Conservation (phyloP, 345 rosid genomes). For the Lenwebbia sp. region DNA sequence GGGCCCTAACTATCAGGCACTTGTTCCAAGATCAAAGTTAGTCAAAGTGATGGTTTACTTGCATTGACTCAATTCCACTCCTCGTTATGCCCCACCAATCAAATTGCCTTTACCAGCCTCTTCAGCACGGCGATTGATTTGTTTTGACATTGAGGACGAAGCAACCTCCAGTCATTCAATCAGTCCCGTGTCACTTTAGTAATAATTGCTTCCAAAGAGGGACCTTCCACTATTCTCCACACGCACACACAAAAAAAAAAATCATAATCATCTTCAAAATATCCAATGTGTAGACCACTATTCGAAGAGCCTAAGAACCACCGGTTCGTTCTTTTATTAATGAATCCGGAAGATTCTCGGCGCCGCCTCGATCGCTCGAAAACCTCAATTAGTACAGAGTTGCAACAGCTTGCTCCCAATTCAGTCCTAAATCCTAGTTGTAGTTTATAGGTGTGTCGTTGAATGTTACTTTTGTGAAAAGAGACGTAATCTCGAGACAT, state of each 20-base stretch:
- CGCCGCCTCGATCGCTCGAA: not conserved
- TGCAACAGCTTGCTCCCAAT: not conserved
- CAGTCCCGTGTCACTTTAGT: not conserved
- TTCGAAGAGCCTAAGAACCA: not conserved
- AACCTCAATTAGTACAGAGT: not conserved
- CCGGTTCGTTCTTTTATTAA: not conserved
- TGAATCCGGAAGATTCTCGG: not conserved
- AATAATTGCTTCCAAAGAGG: not conserved
- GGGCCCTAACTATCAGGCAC: not conserved
- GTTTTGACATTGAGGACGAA: not conserved
- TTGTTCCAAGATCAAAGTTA: not conserved
- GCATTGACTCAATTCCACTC: not conserved
- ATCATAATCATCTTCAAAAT: not conserved
- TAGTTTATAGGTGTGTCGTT: not conserved
- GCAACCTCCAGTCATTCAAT: not conserved
- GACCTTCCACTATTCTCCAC: not conserved
- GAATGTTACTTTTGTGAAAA: not conserved
- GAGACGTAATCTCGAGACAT: not conserved
- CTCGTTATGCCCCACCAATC: not conserved
- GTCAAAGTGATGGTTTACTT: not conserved
- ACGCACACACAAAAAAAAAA: too few species aligned
- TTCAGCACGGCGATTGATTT: not conserved
- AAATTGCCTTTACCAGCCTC: not conserved
- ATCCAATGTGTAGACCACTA: not conserved
- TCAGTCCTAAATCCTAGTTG: not conserved